Percentiles rank a stretch among this genome's conserved stretches.
phyloP scores from a whole-genome alignment of 768 basidiomycete genomes.

The Serendipita indica region DNA sequence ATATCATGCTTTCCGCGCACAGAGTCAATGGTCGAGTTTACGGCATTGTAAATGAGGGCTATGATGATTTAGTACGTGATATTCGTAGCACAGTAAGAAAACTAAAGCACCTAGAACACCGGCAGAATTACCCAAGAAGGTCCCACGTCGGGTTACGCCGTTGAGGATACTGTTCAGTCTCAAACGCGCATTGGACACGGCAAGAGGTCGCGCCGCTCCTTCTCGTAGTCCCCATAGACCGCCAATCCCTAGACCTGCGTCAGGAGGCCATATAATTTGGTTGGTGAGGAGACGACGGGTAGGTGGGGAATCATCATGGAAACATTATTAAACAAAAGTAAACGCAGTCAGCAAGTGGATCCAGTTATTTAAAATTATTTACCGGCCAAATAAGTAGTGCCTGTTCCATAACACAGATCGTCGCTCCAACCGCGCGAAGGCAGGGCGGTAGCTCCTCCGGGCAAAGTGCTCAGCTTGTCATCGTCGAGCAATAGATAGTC shows the following conservation, averaged over 20 bases:
- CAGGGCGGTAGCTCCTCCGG: slow-evolving; percentile 80
- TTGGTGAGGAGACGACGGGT: slow-evolving; percentile 60
- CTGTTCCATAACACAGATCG: slow-evolving; percentile 98
- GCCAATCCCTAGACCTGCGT: slow-evolving; percentile 89
- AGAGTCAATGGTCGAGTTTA: slow-evolving; percentile 87
- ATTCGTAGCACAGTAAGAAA: slow-evolving; percentile 28
- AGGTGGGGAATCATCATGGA: slow-evolving; percentile 34
- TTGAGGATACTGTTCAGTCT: slow-evolving; percentile 96
- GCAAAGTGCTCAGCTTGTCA: slow-evolving; percentile 82
- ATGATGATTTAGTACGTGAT: slow-evolving; percentile 20
- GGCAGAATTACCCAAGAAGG: slow-evolving; percentile 95
- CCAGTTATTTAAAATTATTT: slow-evolving; percentile 48
- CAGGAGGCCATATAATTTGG: slow-evolving; percentile 65
- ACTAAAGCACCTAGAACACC: slow-evolving; percentile 68
- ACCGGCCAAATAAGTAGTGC: slow-evolving; percentile 97
- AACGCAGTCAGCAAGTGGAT: slow-evolving; percentile 28
- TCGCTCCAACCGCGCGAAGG: slow-evolving; percentile 97
- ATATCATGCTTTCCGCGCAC: slow-evolving; percentile 85
- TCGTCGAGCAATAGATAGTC: slow-evolving; percentile 95
- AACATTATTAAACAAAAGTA: slow-evolving; percentile 29
- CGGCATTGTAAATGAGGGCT: slow-evolving; percentile 93
- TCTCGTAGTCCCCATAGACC: slow-evolving; percentile 94
- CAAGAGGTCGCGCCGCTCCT: slow-evolving; percentile 76
- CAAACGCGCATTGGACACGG: slow-evolving; percentile 69
- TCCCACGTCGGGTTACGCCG: slow-evolving; percentile 90